phyloP scores from a whole-genome alignment of 345 rosid genomes.

The Hirschfeldia incana region DNA sequence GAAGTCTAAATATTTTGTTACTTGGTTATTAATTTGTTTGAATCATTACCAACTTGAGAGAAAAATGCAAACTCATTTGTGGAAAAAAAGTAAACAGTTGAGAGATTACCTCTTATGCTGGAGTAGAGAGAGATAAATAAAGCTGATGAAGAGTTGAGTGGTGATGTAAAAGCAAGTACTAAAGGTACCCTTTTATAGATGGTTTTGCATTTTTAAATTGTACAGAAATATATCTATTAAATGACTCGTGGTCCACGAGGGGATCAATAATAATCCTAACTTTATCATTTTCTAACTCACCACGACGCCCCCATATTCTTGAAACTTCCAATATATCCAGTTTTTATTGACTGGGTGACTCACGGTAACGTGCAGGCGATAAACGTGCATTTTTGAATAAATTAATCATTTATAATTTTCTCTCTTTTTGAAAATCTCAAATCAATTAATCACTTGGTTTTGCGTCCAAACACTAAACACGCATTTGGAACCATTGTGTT shows the following conservation, averaged over 20 bases:
- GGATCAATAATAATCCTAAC: not conserved
- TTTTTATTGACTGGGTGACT: not conserved
- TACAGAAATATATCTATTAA: not conserved
- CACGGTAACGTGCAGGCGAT: not conserved
- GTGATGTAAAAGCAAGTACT: slow-evolving; percentile 6
- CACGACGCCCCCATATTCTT: not conserved
- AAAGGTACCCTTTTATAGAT: slow-evolving; percentile 13
- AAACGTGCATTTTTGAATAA: not conserved
- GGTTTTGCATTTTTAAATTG: not conserved
- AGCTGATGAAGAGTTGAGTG: not conserved
- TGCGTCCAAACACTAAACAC: not conserved
- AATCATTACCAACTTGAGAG: not conserved
- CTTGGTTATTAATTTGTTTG: not conserved
- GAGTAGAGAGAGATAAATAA: not conserved
- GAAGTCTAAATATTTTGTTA: not conserved
- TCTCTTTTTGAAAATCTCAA: not conserved
- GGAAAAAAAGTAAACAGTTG: not conserved
- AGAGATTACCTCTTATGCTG: slow-evolving; percentile 5
- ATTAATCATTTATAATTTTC: not conserved
- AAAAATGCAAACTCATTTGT: not conserved
- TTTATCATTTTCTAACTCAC: not conserved
- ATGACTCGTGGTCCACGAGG: not conserved
- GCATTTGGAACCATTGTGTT: not conserved
- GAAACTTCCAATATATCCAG: not conserved
- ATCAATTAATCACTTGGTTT: too few relatives aligned